Evolutionary conservation across 2,329 filamentous ascomycete species (phyloP), one percentile per base, ranked within the genome.

Genomic region (Fusarium pilosicola): DNA sequence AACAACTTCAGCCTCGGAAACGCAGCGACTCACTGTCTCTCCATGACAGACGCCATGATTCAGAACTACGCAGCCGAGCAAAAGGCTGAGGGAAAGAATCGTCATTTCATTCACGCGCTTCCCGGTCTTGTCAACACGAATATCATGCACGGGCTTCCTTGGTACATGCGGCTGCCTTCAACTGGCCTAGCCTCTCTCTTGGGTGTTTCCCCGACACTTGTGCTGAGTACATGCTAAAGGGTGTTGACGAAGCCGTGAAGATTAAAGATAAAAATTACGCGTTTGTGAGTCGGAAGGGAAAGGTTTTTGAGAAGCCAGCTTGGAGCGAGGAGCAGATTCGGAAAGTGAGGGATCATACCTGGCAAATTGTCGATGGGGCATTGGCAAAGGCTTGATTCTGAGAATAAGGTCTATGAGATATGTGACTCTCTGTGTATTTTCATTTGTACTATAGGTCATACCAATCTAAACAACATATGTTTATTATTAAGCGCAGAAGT

Each of bases 21-120:
- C 20, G 82, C 82, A 9, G 83, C 79, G 1, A 44, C 76, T 17
- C 83, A 86, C 58, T 83, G 82, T 14, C 74, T 81, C 1, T 72
- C 80, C 0, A 85, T 85, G 83, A 84, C 73, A 5, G 80, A 84
- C 32, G 80, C 76, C 15, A 81, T 85, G 75, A 64, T 83, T 12
- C 83, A 84, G 65, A 66, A 70, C 13, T 77, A 79, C 10, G 80
- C 83, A 1, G 71, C 76, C 2, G 65, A 80, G 36, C 76, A 80
- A 14, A 70, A 61, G 6, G 22, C 24, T 1, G 42, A 44, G 3
- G 48, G 69, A 6, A 38, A 22, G 10, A 71, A 24, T 26, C 73
- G 78, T 4, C 77, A 81, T 46, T 86, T 84, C 55, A 72, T 85
- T 0, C 85, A 86, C 52, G 81, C 82, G 1, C 81, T 73, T 15